Evolutionary conservation across 2,329 filamentous ascomycete species (phyloP).

Genomic region (Sclerotinia nivalis): DNA sequence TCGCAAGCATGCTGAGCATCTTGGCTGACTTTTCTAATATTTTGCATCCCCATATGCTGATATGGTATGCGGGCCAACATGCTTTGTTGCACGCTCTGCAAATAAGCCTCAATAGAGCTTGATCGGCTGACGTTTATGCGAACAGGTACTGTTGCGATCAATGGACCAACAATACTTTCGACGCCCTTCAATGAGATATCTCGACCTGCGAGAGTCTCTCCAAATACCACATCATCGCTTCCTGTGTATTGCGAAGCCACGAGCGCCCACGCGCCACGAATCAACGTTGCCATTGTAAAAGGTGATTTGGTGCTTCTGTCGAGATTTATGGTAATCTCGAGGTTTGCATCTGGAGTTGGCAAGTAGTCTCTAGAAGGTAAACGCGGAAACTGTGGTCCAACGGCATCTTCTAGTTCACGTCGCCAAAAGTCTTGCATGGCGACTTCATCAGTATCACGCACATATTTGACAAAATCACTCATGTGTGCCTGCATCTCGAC

Average conservation of each 20-base stretch:
- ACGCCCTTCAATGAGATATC: slow-evolving; percentile 45
- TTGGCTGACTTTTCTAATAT: slow-evolving; percentile 35
- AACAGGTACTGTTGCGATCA: slow-evolving; percentile 47
- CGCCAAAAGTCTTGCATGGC: slow-evolving; percentile 49
- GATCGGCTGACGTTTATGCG: slow-evolving; percentile 41
- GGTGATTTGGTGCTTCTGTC: slow-evolving; percentile 21
- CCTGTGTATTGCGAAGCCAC: slow-evolving; percentile 45
- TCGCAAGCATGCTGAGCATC: slow-evolving; percentile 43
- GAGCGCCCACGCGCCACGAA: slow-evolving; percentile 45
- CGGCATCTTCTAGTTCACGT: slow-evolving; percentile 47
- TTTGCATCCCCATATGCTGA: slow-evolving; percentile 36
- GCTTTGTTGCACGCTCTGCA: slow-evolving; percentile 50
- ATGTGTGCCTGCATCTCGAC: slow-evolving; percentile 42
- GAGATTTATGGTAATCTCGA: slow-evolving; percentile 45
- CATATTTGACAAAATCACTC: slow-evolving; percentile 51
- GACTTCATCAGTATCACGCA: slow-evolving; percentile 44
- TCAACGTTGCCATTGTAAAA: slow-evolving; percentile 33
- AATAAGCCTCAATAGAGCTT: slow-evolving; percentile 43
- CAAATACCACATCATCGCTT: slow-evolving; percentile 46
- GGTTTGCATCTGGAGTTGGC: slow-evolving; percentile 47
- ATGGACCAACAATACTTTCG: slow-evolving; percentile 47
- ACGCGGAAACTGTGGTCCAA: slow-evolving; percentile 51
- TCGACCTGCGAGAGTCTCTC: slow-evolving; percentile 48
- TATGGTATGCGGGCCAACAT: slow-evolving; percentile 50
- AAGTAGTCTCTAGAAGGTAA: slow-evolving; percentile 49